Percentiles rank a stretch among this genome's conserved stretches.
phyloP scores from a whole-genome alignment of 495 filamentous ascomycete species.

The Aspergillus leporis region DNA sequence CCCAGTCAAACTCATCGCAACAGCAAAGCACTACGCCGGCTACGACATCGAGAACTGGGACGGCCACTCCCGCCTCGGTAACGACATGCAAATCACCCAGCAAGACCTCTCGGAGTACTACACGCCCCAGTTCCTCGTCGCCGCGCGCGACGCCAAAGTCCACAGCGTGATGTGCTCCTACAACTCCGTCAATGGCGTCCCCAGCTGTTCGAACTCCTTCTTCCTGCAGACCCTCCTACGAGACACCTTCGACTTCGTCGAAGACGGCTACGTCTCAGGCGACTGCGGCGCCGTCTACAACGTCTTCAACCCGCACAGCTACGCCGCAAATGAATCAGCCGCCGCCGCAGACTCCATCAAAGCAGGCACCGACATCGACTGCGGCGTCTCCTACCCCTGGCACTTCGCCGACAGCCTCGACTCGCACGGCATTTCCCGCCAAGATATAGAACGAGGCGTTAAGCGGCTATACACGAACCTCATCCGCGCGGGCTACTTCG shows the following conservation, averaged over 20 bases:
- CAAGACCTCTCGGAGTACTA: slow-evolving; percentile 59
- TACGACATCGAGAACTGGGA: slow-evolving; percentile 67
- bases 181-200: slow-evolving; percentile 61
- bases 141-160: slow-evolving; percentile 53
- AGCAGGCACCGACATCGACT: slow-evolving; percentile 64
- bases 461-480: slow-evolving; percentile 58
- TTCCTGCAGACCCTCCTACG: slow-evolving; percentile 59
- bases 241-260: slow-evolving; percentile 45
- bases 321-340: slow-evolving; percentile 41
- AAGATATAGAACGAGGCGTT: slow-evolving; percentile 53
- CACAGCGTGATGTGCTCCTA: slow-evolving; percentile 62
- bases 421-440: slow-evolving; percentile 48
- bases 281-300: slow-evolving; percentile 62
- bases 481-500: slow-evolving; percentile 60
- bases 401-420: slow-evolving; percentile 49
- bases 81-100: slow-evolving; percentile 54
- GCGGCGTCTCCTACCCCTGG: slow-evolving; percentile 56
- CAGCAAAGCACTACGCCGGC: slow-evolving; percentile 64
- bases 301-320: slow-evolving; percentile 57
- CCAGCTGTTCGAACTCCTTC: slow-evolving; percentile 56
- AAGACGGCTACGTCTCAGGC: slow-evolving; percentile 56
- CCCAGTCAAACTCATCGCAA: slow-evolving; percentile 58
- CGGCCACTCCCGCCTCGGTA: slow-evolving; percentile 52
- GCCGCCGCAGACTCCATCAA: slow-evolving; percentile 56
- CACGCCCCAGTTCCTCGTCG: slow-evolving; percentile 36